Evolutionary conservation across 164 flowering plant genomes (phyloP).

Genomic region (Vitis rotundifolia): DNA sequence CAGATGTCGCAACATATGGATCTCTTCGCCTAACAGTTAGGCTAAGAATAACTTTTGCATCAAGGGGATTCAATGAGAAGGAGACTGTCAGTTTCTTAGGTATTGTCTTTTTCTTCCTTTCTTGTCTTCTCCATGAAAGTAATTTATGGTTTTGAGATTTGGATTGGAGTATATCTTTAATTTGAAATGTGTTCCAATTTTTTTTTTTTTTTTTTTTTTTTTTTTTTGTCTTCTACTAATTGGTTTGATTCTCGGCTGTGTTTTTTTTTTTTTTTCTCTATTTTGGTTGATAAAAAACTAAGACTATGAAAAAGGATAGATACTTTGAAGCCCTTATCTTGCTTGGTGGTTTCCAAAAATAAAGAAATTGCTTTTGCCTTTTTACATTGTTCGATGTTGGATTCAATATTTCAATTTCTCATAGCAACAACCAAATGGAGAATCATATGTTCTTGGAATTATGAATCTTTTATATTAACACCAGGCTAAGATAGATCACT

Average conservation of each 20-base stretch:
- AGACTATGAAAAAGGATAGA: too few species aligned
- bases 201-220: too few species aligned
- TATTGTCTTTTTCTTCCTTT: not conserved
- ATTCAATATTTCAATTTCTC: too few species aligned
- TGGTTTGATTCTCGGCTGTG: not conserved
- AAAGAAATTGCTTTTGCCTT: too few species aligned
- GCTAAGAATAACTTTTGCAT: slow-evolving; percentile 30
- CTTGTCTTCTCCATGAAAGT: not conserved
- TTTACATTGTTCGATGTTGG: too few species aligned
- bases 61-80: slow-evolving; percentile 43
- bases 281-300: not conserved
- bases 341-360: too few species aligned
- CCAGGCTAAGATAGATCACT: too few species aligned
- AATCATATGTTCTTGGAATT: too few species aligned
- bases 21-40: slow-evolving; percentile 44
- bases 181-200: not conserved
- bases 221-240: not conserved
- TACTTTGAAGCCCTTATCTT: too few species aligned
- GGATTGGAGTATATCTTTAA: not conserved
- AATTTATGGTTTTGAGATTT: not conserved
- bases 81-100: slow-evolving; percentile 51
- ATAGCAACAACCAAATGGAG: too few species aligned
- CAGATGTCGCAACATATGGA: slow-evolving; percentile 27
- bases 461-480: too few species aligned
- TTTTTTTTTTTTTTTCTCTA: not conserved